Evolutionary conservation across 805 yeast genomes (phyloP).

Genomic region (Lipomyces anomalus): DNA sequence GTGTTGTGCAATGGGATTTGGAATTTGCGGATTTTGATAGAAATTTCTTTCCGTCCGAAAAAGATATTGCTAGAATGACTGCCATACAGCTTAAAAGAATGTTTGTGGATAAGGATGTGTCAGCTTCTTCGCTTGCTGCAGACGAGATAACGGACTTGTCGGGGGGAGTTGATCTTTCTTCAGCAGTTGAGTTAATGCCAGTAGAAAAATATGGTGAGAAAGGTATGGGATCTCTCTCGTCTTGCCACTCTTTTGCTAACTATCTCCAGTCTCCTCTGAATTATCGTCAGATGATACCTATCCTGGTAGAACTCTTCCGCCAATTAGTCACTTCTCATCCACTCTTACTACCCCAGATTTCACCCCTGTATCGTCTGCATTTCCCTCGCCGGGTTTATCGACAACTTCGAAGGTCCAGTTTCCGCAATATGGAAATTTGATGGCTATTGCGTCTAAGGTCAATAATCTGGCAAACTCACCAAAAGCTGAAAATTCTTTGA

Average conservation of each 20-base stretch:
- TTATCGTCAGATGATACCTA: too few relatives aligned
- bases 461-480: too few relatives aligned
- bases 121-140: slow-evolving; percentile 16
- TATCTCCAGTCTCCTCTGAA: too few relatives aligned
- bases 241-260: too few relatives aligned
- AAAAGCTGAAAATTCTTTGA: too few relatives aligned
- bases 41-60: slow-evolving; percentile 79
- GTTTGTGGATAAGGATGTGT: slow-evolving; percentile 44
- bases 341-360: too few relatives aligned
- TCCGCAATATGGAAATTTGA: too few relatives aligned
- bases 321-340: too few relatives aligned
- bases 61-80: slow-evolving; percentile 85
- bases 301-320: too few relatives aligned
- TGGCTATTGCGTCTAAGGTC: too few relatives aligned
- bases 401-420: slow-evolving; percentile 2
- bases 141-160: slow-evolving; percentile 9
- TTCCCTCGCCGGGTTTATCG: slow-evolving; percentile 20
- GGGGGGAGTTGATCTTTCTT: slow-evolving; percentile 2
- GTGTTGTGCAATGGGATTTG: slow-evolving; percentile 80
- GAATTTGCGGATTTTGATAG: slow-evolving; percentile 78
- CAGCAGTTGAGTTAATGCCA: slow-evolving; percentile 22
- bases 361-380: slow-evolving; percentile 5
- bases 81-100: slow-evolving; percentile 77
- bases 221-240: too few relatives aligned
- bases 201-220: slow-evolving; percentile 6